These are phyloP conservation scores for Corniculantispora saksenae DNA, from an alignment of 2,329 filamentous ascomycete species.

Conservation along the genomic window DNA sequence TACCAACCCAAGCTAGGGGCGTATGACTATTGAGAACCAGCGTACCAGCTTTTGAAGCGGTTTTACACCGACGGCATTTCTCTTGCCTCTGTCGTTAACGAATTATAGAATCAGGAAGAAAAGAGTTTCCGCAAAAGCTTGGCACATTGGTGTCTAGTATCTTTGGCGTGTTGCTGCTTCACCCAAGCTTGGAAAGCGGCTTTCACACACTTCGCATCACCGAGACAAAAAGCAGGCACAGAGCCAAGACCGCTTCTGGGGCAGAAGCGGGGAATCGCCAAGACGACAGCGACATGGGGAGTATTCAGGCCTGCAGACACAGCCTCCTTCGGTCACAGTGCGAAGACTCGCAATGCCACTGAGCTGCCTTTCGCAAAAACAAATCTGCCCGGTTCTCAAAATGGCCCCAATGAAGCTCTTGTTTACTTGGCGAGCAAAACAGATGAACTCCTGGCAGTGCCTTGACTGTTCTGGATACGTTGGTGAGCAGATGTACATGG, in stretches of 20 bases:
- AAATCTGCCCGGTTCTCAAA: no score
- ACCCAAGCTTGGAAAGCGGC: no score
- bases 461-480: no score
- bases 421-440: neutral
- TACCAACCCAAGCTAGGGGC: neutral
- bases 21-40: neutral
- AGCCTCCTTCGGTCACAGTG: conserved; percentile 15
- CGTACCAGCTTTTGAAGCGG: neutral
- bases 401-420: no score
- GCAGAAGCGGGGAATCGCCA: conserved; percentile 11
- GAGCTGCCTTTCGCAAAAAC: no score
- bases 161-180: neutral
- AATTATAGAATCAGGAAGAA: neutral
- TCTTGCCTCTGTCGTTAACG: neutral
- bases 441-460: neutral
- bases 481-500: no score
- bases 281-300: conserved; percentile 3
- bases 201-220: neutral
- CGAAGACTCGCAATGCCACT: neutral
- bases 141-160: neutral
- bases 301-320: neutral
- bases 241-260: neutral
- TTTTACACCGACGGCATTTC: neutral
- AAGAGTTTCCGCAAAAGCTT: neutral
- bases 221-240: neutral